These are phyloP conservation scores for Diplodia mutila DNA, from an alignment of 2,329 filamentous ascomycete species.

Conservation along the genomic window DNA sequence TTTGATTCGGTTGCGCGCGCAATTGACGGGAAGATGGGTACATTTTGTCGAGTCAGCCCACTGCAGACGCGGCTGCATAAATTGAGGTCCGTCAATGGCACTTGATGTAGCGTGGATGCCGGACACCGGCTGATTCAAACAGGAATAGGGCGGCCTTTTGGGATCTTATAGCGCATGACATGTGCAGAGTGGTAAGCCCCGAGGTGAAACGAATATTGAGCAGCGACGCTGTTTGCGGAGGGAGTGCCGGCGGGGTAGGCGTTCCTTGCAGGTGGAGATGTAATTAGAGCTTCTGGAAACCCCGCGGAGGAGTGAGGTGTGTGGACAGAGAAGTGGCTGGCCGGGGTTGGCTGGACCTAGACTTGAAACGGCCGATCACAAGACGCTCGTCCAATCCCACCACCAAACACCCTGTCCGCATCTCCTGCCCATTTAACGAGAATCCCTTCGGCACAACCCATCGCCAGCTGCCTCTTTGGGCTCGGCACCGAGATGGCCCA, in stretches of 20 bases:
- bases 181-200: too few relatives aligned
- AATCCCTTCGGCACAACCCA: conserved; percentile 3
- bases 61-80: neutral
- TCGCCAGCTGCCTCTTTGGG: conserved; percentile 9
- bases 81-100: neutral
- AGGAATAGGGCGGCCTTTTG: neutral
- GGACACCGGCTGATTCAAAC: neutral
- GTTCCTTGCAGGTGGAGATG: conserved; percentile 18
- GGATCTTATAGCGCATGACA: too few relatives aligned
- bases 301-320: neutral
- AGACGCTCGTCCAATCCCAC: conserved; percentile 6
- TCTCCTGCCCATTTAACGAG: conserved; percentile 13
- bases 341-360: neutral
- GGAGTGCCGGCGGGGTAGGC: conserved; percentile 5
- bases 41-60: neutral
- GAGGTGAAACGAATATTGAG: neutral
- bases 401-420: neutral
- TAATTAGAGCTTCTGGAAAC: conserved; percentile 9
- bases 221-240: neutral
- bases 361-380: conserved; percentile 22
- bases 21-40: neutral
- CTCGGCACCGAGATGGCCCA: conserved; percentile 17
- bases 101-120: neutral
- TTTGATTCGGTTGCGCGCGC: neutral
- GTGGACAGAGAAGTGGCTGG: neutral